Conservation (phyloP, 2,329 filamentous ascomycete genomes). For the Trichophyton rubrum region DNA sequence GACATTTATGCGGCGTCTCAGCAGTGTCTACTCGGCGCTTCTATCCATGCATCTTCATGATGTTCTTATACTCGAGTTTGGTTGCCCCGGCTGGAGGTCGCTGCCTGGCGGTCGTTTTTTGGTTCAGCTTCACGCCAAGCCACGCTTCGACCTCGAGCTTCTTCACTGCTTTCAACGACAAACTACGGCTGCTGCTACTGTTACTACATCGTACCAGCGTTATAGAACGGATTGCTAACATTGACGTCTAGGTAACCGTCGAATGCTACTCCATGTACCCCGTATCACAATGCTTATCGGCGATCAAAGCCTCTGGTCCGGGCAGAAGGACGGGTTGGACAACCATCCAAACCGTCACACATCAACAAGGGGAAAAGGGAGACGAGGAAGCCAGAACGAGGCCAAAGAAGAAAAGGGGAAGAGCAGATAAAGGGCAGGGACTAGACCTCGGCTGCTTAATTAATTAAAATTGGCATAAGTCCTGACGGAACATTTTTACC, state of each 20-base stretch:
- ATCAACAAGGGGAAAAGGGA: background rate
- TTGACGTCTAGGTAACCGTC: background rate
- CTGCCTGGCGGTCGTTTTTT: too few species aligned
- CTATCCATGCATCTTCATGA: too few species aligned
- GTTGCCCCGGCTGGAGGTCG: too few species aligned
- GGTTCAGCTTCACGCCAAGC: too few species aligned
- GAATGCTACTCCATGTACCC: background rate
- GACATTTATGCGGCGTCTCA: conserved; percentile 17
- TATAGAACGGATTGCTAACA: background rate
- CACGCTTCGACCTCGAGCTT: too few species aligned
- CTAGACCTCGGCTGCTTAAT: background rate
- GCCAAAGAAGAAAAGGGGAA: background rate
- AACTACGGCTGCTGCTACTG: too few species aligned
- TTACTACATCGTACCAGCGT: too few species aligned
- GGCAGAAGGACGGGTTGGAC: background rate
- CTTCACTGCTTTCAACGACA: too few species aligned
- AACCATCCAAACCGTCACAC: background rate
- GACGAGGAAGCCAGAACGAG: too few species aligned
- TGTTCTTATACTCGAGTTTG: too few species aligned
- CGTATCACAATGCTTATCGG: background rate
- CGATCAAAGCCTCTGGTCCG: background rate
- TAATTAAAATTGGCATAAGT: background rate
- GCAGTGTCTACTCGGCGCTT: too few species aligned
- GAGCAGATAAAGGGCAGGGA: background rate
- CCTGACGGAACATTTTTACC: background rate